Evolutionary conservation across 83 land plant genomes (phyloP), one percentile per base, ranked within the genome.

Genomic region (Picea mariana): DNA sequence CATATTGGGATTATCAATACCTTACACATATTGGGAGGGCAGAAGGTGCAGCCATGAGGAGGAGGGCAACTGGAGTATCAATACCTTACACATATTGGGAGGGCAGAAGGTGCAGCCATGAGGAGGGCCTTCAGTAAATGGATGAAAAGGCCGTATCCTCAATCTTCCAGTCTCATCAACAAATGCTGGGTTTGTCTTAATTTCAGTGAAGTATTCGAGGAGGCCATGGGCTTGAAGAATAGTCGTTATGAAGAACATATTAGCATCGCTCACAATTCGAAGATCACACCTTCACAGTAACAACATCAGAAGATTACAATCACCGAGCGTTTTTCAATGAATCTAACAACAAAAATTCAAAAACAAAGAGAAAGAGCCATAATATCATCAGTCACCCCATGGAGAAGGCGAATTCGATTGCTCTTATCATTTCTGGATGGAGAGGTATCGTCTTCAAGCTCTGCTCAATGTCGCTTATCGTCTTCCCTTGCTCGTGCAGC

Each of bases 1-100:
- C 96, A 96, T 91, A 80, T 96, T 96, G 42, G 96, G 97, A n/a
- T n/a, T n/a, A n/a, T n/a, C n/a, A n/a, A n/a, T n/a, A n/a, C n/a
- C 97, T 96, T 96, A 90, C 99, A 96, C 96, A 96, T 91, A 80
- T 96, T 95, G 42, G 96, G 97, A 86, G 99, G 99, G 89, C 99
- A 96, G 62, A 87, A 89, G 62, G 34, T 44, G 87, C 99, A 96
- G 4, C 93, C 94, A 81, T 93, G 99, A 58, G 97, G 80, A 21
- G 91, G 90, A 86, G 97, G 97, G 84, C 95, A 96, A 58, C 9
- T 12, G 17, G 49, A 64, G 55, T 44, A 17, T 17, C 13, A 62
- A n/a, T 86, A 96, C 98, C 97, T 96, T 96, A 90, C 99, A 96
- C 96, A 96, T 91, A 80, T 96, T 96, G 42, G 96, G 97, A 86